phyloP scores from a whole-genome alignment of 2,329 filamentous ascomycete species.

The Neonectria magnoliae region DNA sequence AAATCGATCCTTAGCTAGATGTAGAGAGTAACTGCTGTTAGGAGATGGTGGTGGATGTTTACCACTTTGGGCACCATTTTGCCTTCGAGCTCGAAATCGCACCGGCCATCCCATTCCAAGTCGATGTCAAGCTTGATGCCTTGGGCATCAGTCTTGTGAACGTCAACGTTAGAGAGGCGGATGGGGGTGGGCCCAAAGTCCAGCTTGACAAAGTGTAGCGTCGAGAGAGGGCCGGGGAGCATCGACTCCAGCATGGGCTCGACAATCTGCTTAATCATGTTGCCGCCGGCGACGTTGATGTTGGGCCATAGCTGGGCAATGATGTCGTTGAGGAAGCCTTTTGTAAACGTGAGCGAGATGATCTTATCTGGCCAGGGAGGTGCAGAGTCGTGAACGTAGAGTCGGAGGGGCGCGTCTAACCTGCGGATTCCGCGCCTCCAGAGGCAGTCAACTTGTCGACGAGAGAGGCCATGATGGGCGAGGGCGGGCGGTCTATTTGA shows the following conservation, averaged over 20 bases:
- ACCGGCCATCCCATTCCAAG: constrained; percentile 36
- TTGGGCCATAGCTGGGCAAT: constrained; percentile 42
- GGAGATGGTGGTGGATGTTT: neutral
- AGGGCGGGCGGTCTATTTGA: neutral
- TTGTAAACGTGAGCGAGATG: constrained; percentile 20
- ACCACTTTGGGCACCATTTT: constrained; percentile 41
- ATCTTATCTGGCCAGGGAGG: neutral
- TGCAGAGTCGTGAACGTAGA: neutral
- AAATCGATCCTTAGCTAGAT: neutral
- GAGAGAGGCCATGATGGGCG: constrained; percentile 35
- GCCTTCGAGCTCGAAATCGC: constrained; percentile 41
- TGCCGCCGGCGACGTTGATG: constrained; percentile 39
- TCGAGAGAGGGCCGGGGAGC: constrained; percentile 37
- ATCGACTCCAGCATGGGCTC: constrained; percentile 39
- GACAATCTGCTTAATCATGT: constrained; percentile 37
- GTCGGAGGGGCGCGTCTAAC: constrained; percentile 16
- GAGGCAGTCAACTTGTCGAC: constrained; percentile 38
- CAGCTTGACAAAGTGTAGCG: constrained; percentile 36
- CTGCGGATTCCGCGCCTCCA: constrained; percentile 40
- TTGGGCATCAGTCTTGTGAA: constrained; percentile 35
- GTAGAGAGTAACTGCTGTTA: neutral
- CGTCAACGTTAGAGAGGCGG: constrained; percentile 37
- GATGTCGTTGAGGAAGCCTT: constrained; percentile 43
- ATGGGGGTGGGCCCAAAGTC: constrained; percentile 36
- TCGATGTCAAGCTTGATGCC: constrained; percentile 43